These are phyloP conservation scores for Paramecium primaurelia DNA, from an alignment of 73 alveolate genomes.

Conservation along the genomic window DNA sequence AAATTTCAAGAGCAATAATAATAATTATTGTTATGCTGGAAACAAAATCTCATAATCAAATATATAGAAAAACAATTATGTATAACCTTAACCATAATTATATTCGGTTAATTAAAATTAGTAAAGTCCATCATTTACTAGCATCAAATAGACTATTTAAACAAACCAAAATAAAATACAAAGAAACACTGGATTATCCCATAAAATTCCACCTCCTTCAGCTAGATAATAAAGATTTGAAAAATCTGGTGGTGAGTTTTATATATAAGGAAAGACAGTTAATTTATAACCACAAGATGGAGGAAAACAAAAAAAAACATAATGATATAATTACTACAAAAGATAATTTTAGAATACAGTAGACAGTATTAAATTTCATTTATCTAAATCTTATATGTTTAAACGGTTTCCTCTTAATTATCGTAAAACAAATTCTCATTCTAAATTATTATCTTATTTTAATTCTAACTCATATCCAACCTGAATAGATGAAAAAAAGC, in stretches of 20 bases:
- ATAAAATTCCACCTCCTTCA: neutral
- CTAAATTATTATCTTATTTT: neutral
- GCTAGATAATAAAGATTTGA: neutral
- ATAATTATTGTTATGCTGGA: neutral
- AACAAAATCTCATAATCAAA: neutral
- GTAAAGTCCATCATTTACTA: neutral
- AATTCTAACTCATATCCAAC: neutral
- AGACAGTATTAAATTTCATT: neutral
- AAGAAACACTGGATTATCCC: neutral
- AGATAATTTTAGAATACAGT: neutral
- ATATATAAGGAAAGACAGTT: neutral
- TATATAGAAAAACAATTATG: neutral
- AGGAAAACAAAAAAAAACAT: neutral
- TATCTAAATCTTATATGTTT: neutral
- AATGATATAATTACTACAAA: neutral
- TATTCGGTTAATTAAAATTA: neutral
- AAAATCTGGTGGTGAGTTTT: neutral
- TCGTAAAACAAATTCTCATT: neutral
- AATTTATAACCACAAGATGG: neutral
- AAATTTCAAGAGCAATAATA: neutral
- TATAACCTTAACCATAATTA: neutral
- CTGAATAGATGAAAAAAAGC: neutral
- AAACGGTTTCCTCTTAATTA: neutral
- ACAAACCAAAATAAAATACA: neutral
- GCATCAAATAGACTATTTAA: neutral